Conservation (phyloP, 495 filamentous ascomycete species). For the Hyaloscypha finlandica region DNA sequence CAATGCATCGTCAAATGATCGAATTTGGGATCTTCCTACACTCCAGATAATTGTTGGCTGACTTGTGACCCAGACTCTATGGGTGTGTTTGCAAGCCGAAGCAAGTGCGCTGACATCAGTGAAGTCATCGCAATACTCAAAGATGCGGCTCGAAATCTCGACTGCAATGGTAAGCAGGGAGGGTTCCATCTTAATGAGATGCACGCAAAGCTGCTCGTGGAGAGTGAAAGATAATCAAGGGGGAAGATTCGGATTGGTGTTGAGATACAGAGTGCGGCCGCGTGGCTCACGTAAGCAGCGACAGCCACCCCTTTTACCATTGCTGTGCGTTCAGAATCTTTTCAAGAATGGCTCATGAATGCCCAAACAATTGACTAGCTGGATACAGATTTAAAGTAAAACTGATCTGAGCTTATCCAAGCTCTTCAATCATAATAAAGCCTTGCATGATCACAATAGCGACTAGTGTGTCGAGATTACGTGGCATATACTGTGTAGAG, state of each 20-base stretch:
- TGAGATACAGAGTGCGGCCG: conserved; percentile 11
- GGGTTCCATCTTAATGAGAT: too few species aligned
- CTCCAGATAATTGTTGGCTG: conserved; percentile 22
- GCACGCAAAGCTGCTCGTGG: too few species aligned
- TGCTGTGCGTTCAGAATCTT: conserved; percentile 3
- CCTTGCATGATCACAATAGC: conserved; percentile 1
- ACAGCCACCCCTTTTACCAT: neutral
- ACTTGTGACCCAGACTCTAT: neutral
- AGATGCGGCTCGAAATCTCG: conserved; percentile 5
- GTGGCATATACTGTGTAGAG: neutral
- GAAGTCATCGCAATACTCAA: conserved; percentile 9
- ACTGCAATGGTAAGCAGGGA: neutral
- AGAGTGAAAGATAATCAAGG: too few species aligned
- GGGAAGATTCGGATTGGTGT: conserved; percentile 11
- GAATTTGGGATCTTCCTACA: conserved; percentile 14
- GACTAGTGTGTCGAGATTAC: neutral
- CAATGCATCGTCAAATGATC: conserved; percentile 25
- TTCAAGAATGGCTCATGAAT: conserved; percentile 3
- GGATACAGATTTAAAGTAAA: conserved; percentile 3
- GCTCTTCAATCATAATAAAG: conserved; percentile 3
- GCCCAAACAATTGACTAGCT: conserved; percentile 2
- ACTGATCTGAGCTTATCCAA: conserved; percentile 3
- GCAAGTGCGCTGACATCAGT: conserved; percentile 3
- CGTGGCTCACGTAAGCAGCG: conserved; percentile 9
- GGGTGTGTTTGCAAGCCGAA: conserved; percentile 6